Evolutionary conservation across 495 filamentous ascomycete genomes (phyloP), one percentile per base, ranked within the genome.

Genomic region (Penicillium diatomitis): DNA sequence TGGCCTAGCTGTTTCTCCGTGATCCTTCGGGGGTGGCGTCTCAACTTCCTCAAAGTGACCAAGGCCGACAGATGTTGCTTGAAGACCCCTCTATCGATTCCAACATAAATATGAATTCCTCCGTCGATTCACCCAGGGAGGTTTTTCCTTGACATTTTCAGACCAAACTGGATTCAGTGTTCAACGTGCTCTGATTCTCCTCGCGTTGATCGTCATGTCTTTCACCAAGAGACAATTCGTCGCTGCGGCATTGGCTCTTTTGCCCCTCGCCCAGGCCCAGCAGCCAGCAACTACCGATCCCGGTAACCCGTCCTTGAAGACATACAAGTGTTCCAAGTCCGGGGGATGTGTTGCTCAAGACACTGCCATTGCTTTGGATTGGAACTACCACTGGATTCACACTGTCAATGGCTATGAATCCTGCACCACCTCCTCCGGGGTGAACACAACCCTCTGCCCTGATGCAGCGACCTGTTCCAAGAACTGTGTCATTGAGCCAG

Each of bases 381-480:
- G 40, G 40, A 20, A 20, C n/a, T 42, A 31, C 40, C 40, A n/a
- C 8, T 42, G 40, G 40, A 42, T 42, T 6, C 40, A 42, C 9
- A 42, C 40, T 6, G 28, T 7, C 32, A 30, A n/a, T n/a, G 40
- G 40, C 12, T 28, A 28, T 11, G 3, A 42, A 30, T 42, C 40
- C 8, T 42, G 40, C 29, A 42, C 40, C 5, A 42, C 40, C 2
- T 42, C 40, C 27, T 42, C 40, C 27, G 40, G 40, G 29, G 40
- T 42, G 5, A 30, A 80, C 62, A 41, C 63, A 27, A 56, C 63
- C 20, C 63, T 79, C 8, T 84, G 81, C 61, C 73, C 76, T 4
- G 66, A 76, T 56, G 65, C 71, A 48, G 60, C 61, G 11, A 62
- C 76, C 28, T 84, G 80, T 51, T 76, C 79, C 27, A 3, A 56